A percentile compares a stretch with the other conserved stretches of the same genome.
phyloP scores from a whole-genome alignment of 1,284 basidiomycete species.

The Rhodotorula sp. region DNA sequence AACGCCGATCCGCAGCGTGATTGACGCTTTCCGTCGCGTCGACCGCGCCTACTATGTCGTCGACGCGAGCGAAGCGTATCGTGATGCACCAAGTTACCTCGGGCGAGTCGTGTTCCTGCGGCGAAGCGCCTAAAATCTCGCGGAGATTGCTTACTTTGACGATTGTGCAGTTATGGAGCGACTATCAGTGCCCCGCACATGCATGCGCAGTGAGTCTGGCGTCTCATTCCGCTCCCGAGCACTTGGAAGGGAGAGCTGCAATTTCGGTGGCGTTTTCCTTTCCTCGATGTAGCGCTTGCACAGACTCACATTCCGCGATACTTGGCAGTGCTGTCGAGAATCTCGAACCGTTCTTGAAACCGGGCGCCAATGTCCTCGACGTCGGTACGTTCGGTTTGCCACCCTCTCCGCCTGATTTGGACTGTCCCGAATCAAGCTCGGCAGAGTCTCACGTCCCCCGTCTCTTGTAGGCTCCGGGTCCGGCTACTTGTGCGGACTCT shows the following conservation, averaged over 20 bases:
- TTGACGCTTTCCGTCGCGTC: constrained; percentile 67
- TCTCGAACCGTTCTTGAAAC: constrained; percentile 66
- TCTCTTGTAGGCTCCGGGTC: constrained; percentile 56
- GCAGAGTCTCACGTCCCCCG: no score
- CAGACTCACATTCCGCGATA: not conserved
- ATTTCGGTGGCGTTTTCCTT: no score
- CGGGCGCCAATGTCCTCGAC: constrained; percentile 72
- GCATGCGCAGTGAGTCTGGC: constrained; percentile 63
- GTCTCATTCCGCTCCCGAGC: not conserved
- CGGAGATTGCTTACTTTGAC: no score
- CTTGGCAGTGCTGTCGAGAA: constrained; percentile 60
- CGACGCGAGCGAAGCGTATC: constrained; percentile 60
- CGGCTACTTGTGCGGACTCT: constrained; percentile 71
- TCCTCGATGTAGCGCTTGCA: no score
- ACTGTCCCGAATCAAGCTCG: not conserved
- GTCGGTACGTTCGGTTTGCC: constrained; percentile 57
- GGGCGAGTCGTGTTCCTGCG: not conserved
- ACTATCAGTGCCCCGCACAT: constrained; percentile 91
- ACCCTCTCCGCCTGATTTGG: not conserved
- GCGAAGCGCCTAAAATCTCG: no score
- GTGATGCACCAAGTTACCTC: constrained; percentile 72
- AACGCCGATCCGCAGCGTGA: constrained; percentile 19
- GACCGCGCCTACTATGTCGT: constrained; percentile 69
- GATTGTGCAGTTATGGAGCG: constrained; percentile 64
- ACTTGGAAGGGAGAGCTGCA: no score